Conservation (phyloP, 495 filamentous ascomycete genomes). For the Xylaria cubensis region DNA sequence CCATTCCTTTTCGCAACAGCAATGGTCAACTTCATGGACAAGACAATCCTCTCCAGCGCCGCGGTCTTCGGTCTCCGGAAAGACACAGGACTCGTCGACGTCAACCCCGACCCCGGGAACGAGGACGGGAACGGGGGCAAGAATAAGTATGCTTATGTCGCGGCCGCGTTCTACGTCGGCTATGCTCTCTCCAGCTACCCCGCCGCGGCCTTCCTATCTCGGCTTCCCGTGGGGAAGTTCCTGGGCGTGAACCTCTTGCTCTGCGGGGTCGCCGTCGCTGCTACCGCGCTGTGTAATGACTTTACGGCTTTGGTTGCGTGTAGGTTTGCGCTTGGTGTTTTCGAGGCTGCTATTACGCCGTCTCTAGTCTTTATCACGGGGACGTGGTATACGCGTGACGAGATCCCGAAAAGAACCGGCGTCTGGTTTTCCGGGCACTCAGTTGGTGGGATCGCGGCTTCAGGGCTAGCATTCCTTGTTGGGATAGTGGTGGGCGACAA, state of each 20-base stretch:
- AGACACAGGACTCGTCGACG: constrained; percentile 42
- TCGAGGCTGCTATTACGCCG: constrained; percentile 58
- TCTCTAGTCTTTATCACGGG: constrained; percentile 43
- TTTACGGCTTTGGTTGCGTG: constrained; percentile 71
- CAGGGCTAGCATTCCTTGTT: constrained; percentile 54
- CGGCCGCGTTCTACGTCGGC: constrained; percentile 47
- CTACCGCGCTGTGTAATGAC: constrained; percentile 74
- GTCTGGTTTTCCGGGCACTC: constrained; percentile 52
- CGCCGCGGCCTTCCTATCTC: constrained; percentile 37
- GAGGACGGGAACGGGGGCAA: background rate
- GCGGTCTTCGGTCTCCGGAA: constrained; percentile 44
- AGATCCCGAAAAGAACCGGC: constrained; percentile 45
- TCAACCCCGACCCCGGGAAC: background rate
- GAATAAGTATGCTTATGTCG: constrained; percentile 46
- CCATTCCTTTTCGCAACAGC: constrained; percentile 41
- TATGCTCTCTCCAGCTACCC: constrained; percentile 43
- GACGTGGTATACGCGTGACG: constrained; percentile 47
- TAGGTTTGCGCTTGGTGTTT: constrained; percentile 56
- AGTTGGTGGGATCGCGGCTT: constrained; percentile 47
- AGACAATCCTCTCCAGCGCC: constrained; percentile 45
- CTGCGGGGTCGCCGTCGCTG: constrained; percentile 74
- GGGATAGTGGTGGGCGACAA: constrained; percentile 30
- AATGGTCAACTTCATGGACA: constrained; percentile 47
- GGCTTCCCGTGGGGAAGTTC: constrained; percentile 43
- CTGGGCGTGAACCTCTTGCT: constrained; percentile 38